These are phyloP conservation scores for Diddensiella transvaalensis DNA, from an alignment of 805 yeast species.

Conservation along the genomic window DNA sequence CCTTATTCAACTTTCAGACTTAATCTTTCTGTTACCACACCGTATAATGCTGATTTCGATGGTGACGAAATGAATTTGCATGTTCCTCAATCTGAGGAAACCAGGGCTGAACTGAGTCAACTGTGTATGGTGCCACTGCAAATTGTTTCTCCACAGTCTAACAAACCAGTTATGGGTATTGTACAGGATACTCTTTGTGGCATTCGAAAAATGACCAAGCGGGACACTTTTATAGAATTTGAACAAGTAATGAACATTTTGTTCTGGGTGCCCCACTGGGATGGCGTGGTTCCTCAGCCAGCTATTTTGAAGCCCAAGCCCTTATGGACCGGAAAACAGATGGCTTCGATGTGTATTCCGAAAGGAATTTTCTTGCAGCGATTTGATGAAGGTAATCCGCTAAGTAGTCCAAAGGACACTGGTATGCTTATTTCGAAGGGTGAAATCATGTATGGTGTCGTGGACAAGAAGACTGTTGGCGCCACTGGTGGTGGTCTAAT, in stretches of 20 bases:
- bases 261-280: conserved; percentile 99
- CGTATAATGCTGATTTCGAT: conserved; percentile 99
- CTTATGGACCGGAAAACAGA: conserved; percentile 96
- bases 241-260: conserved; percentile 95
- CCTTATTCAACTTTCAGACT: conserved; percentile 97
- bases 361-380: conserved; percentile 93
- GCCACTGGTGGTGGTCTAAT: conserved; percentile 97
- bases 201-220: conserved; percentile 87
- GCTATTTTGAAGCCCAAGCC: conserved; percentile 93
- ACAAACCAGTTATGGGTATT: conserved; percentile 99
- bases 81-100: conserved; percentile 97
- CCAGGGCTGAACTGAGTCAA: conserved; percentile 92
- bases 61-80: conserved; percentile 99
- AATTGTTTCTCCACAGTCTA: conserved; percentile 97
- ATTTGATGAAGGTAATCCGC: conserved; percentile 83
- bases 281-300: conserved; percentile 95
- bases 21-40: conserved; percentile 95
- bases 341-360: conserved; percentile 89
- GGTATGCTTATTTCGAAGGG: conserved; percentile 97
- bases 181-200: conserved; percentile 99
- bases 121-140: conserved; percentile 96
- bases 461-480: conserved; percentile 97
- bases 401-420: conserved; percentile 81
- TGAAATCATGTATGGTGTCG: conserved; percentile 96
- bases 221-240: conserved; percentile 83